These are phyloP conservation scores for Phialophora verrucosa DNA, from an alignment of 2,329 filamentous ascomycete genomes.

Conservation along the genomic window DNA sequence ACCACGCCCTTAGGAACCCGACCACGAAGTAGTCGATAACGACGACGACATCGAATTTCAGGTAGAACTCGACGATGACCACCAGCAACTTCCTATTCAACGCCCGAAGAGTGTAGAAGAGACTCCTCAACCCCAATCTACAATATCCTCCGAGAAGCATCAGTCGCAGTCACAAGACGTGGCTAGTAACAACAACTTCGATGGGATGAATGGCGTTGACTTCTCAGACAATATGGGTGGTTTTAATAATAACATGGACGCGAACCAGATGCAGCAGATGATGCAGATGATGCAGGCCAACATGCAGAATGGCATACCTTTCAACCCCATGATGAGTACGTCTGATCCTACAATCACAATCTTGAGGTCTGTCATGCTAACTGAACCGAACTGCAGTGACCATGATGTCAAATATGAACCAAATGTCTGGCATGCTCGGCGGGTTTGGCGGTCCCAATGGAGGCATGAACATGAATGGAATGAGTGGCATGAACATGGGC, in stretches of 20 bases:
- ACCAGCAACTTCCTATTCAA: constrained; percentile 29
- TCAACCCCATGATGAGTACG: constrained; percentile 76
- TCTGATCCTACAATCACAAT: constrained; percentile 62
- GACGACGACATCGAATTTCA: constrained; percentile 40
- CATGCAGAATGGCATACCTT: constrained; percentile 45
- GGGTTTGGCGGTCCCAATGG: constrained; percentile 60
- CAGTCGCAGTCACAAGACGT: constrained; percentile 22
- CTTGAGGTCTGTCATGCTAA: constrained; percentile 59
- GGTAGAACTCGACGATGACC: constrained; percentile 38
- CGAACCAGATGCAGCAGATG: constrained; percentile 73
- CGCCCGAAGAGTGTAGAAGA: constrained; percentile 22
- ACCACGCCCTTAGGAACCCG: constrained; percentile 25
- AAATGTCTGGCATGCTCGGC: constrained; percentile 55
- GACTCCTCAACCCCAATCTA: constrained; percentile 21
- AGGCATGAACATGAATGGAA: constrained; percentile 92
- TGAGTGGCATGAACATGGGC: constrained; percentile 81
- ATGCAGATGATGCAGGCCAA: constrained; percentile 67
- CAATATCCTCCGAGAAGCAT: constrained; percentile 12
- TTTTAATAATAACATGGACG: constrained; percentile 64
- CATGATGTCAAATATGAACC: constrained; percentile 69
- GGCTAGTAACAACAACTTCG: constrained; percentile 8
- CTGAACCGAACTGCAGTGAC: constrained; percentile 67
- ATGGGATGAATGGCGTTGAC: constrained; percentile 43
- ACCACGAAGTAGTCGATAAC: constrained; percentile 29
- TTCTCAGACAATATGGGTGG: constrained; percentile 60